phyloP scores from a whole-genome alignment of 2,329 filamentous ascomycete genomes.

The Ceratocystis ficicola region DNA sequence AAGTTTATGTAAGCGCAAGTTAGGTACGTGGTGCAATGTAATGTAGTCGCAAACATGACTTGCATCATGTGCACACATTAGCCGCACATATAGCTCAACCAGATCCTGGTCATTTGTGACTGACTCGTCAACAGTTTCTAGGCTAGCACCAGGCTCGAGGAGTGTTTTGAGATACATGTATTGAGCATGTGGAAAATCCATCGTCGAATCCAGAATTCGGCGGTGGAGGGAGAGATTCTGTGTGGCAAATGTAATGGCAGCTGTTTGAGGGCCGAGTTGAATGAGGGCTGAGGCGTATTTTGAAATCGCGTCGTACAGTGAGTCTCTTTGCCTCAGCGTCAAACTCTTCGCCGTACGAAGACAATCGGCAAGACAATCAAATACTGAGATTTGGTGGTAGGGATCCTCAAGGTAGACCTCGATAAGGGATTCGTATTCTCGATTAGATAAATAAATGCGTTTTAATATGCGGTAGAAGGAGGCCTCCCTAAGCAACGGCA shows the following conservation, averaged over 20 bases:
- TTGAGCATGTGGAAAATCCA: constrained; percentile 51
- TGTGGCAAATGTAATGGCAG: constrained; percentile 54
- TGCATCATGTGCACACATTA: constrained; percentile 81
- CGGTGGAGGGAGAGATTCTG: constrained; percentile 54
- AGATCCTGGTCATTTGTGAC: constrained; percentile 45
- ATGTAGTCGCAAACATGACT: constrained; percentile 78
- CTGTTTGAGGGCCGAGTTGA: constrained; percentile 50
- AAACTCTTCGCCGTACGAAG: constrained; percentile 50
- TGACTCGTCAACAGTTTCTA: constrained; percentile 20
- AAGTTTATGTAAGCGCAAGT: constrained; percentile 67
- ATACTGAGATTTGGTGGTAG: constrained; percentile 61
- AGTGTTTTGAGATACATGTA: constrained; percentile 66
- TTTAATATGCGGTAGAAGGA: constrained; percentile 88
- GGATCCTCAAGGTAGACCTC: constrained; percentile 75
- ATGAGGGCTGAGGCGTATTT: constrained; percentile 55
- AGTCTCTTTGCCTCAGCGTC: constrained; percentile 55
- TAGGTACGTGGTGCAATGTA: constrained; percentile 58
- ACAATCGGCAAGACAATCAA: constrained; percentile 66
- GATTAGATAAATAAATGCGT: constrained; percentile 68
- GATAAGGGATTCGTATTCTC: constrained; percentile 66
- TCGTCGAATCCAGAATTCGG: constrained; percentile 44
- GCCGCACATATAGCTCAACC: constrained; percentile 70
- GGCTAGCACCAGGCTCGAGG: constrained; percentile 45
- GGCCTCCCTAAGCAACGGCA: constrained; percentile 66
- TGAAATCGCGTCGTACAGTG: constrained; percentile 56